Conservation (phyloP, 352 stramenopile species). For the Pythium phragmitis region DNA sequence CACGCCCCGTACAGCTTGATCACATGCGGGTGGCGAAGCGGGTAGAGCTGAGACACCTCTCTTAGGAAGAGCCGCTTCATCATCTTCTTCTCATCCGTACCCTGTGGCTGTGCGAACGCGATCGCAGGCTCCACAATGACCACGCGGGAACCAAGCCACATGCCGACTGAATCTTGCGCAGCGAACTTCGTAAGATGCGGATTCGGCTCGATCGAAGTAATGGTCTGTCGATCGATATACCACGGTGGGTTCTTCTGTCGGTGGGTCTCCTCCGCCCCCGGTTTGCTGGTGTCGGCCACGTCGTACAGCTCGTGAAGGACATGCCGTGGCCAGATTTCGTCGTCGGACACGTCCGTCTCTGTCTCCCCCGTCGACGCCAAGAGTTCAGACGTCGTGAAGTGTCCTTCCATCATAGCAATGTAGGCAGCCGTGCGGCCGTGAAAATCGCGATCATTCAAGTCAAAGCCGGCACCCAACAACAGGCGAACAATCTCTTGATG, state of each 20-base stretch:
- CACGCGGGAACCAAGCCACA: constrained; percentile 4
- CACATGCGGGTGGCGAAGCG: constrained; percentile 14
- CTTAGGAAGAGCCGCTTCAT: too few species aligned
- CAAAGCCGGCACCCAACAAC: not conserved
- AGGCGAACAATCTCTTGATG: constrained; percentile 1
- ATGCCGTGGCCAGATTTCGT: not conserved
- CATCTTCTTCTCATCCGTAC: too few species aligned
- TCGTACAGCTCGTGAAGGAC: not conserved
- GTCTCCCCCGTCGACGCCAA: not conserved
- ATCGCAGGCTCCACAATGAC: not conserved
- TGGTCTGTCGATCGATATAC: constrained; percentile 3
- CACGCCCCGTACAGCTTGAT: constrained; percentile 13
- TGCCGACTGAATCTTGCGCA: not conserved
- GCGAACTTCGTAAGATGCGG: not conserved
- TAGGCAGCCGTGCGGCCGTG: not conserved
- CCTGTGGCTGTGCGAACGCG: too few species aligned
- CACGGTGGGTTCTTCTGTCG: not conserved
- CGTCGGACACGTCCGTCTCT: not conserved
- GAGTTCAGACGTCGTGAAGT: not conserved
- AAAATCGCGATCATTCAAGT: constrained; percentile 3
- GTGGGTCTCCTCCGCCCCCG: too few species aligned
- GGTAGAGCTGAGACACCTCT: not conserved
- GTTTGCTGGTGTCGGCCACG: too few species aligned
- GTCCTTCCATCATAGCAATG: not conserved
- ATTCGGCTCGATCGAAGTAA: not conserved